Evolutionary conservation across 2,329 filamentous ascomycete genomes (phyloP).

Genomic region (Cryphonectria japonica): DNA sequence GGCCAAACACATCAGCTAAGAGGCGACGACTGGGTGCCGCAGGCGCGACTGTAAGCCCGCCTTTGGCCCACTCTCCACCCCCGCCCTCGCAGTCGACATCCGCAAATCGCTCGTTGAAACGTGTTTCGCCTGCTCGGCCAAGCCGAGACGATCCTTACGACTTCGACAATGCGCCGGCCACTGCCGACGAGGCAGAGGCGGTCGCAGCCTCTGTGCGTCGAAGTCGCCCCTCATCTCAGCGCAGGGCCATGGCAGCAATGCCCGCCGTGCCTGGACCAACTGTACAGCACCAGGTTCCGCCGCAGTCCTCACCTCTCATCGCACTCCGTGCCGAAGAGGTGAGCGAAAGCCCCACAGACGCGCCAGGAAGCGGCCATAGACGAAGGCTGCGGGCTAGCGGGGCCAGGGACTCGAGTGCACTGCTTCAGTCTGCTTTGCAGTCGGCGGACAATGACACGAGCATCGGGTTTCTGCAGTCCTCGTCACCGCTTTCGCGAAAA

Average conservation of each 20-base stretch:
- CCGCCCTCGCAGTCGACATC: conserved; percentile 6
- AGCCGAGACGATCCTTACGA: conserved; percentile 37
- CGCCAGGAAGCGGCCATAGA: conserved; percentile 59
- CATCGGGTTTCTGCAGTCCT: conserved; percentile 39
- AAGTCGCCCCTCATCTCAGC: conserved; percentile 31
- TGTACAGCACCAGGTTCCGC: conserved; percentile 1
- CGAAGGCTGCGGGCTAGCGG: conserved; percentile 44
- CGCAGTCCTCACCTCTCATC: conserved; percentile 18
- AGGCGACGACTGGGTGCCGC: conserved; percentile 43
- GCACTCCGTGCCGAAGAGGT: conserved; percentile 45
- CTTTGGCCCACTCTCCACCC: conserved; percentile 5
- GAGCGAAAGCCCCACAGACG: conserved; percentile 56
- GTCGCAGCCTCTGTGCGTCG: conserved; percentile 25
- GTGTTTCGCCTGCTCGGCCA: conserved; percentile 31
- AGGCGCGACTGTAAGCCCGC: conserved; percentile 28
- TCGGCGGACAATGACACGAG: conserved; percentile 36
- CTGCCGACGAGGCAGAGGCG: conserved; percentile 26
- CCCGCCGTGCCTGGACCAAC: not conserved
- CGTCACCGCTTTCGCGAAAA: conserved; percentile 51
- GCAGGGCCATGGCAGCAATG: conserved; percentile 11
- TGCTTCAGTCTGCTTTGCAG: conserved; percentile 44
- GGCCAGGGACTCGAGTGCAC: conserved; percentile 45
- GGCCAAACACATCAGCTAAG: conserved; percentile 55
- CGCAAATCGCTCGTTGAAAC: conserved; percentile 24
- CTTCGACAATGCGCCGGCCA: conserved; percentile 38